These are phyloP conservation scores for Quercus bicolor DNA, from an alignment of 306 rosid genomes.

Conservation along the genomic window DNA sequence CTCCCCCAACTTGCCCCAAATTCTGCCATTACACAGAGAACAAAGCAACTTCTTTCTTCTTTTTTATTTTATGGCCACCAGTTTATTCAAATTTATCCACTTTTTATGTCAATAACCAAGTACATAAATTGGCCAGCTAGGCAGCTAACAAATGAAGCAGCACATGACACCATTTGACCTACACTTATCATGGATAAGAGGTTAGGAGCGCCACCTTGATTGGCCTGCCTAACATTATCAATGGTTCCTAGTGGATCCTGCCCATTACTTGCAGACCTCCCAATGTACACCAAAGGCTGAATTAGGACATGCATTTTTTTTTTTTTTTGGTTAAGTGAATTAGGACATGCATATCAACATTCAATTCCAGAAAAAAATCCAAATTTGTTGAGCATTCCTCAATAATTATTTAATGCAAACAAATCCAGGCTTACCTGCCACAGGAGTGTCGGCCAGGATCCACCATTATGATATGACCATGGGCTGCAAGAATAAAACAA, in stretches of 20 bases:
- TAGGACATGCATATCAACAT: not conserved
- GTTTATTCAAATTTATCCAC: not conserved
- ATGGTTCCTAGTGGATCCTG: not conserved
- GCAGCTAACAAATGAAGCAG: not conserved
- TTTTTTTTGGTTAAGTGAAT: too few relatives aligned
- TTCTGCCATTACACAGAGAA: not conserved
- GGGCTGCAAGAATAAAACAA: slow-evolving; percentile 53
- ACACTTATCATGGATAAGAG: not conserved
- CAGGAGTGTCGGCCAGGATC: slow-evolving; percentile 98
- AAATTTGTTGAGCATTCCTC: not conserved
- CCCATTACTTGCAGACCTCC: not conserved
- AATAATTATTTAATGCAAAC: not conserved
- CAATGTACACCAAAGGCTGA: not conserved
- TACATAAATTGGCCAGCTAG: not conserved
- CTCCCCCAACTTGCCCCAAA: not conserved
- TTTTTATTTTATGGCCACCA: not conserved
- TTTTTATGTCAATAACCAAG: not conserved
- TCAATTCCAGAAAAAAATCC: not conserved
- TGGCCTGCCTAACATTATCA: not conserved
- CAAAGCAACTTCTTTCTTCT: not conserved
- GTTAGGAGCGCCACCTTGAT: not conserved
- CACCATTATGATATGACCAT: slow-evolving; percentile 98
- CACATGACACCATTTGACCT: slow-evolving; percentile 1
- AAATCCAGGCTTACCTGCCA: slow-evolving; percentile 71
- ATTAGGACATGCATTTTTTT: not conserved